phyloP scores from a whole-genome alignment of 306 rosid species.

The Cucurbita maxima region DNA sequence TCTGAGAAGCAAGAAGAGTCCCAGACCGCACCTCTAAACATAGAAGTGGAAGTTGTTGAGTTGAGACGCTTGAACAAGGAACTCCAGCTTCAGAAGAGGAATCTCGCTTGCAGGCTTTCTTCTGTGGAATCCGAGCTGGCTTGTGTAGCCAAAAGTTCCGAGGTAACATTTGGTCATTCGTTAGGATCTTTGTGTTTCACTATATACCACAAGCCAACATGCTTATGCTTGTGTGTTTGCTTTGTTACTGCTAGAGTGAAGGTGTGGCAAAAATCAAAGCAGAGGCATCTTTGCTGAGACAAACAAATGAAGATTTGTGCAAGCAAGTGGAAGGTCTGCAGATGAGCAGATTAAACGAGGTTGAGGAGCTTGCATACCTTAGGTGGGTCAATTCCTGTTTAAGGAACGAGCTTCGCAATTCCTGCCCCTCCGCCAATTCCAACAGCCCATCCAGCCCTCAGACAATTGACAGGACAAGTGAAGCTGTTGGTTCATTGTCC shows the following conservation, averaged over 20 bases:
- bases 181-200: background rate
- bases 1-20: conserved; percentile 28
- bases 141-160: conserved; percentile 41
- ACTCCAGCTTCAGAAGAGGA: conserved; percentile 84
- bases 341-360: conserved; percentile 82
- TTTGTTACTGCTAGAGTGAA: conserved; percentile 37
- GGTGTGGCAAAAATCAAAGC: conserved; percentile 69
- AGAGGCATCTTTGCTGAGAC: conserved; percentile 67
- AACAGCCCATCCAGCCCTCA: conserved; percentile 47
- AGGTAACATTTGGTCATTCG: conserved; percentile 22
- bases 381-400: conserved; percentile 97
- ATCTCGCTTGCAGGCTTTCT: conserved; percentile 57
- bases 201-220: no score
- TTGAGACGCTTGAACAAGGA: conserved; percentile 82
- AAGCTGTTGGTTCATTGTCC: conserved; percentile 36
- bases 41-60: conserved; percentile 78
- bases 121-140: conserved; percentile 50
- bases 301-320: conserved; percentile 75
- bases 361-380: conserved; percentile 92
- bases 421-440: conserved; percentile 38
- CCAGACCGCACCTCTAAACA: conserved; percentile 15
- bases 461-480: conserved; percentile 29
- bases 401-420: conserved; percentile 61
- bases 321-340: conserved; percentile 96
- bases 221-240: no score